phyloP scores from a whole-genome alignment of 495 filamentous ascomycete genomes.

The Daldinia vernicosa region DNA sequence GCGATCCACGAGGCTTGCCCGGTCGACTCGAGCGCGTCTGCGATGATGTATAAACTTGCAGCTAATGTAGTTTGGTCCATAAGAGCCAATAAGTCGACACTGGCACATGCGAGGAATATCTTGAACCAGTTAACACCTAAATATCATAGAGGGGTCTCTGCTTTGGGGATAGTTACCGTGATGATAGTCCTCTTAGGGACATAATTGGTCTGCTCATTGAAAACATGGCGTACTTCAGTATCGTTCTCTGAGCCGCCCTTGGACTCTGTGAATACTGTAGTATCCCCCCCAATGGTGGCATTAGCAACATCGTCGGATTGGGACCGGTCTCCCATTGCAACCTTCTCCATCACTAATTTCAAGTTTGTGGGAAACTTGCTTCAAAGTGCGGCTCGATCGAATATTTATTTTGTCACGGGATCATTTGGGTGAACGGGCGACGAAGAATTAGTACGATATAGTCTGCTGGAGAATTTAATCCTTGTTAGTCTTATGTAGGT shows the following conservation, averaged over 20 bases:
- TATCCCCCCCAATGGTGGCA: neutral
- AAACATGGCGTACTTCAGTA: conserved; percentile 41
- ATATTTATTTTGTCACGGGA: neutral
- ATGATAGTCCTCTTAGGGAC: conserved; percentile 60
- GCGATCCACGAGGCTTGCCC: conserved; percentile 64
- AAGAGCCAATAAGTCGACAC: conserved; percentile 62
- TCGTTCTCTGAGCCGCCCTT: conserved; percentile 19
- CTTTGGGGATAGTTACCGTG: conserved; percentile 48
- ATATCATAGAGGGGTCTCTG: neutral
- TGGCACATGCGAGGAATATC: conserved; percentile 66
- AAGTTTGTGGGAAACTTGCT: neutral
- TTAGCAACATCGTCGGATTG: conserved; percentile 14
- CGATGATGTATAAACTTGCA: conserved; percentile 61
- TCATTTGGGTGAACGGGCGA: neutral
- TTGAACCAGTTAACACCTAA: conserved; percentile 30
- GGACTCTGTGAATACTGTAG: neutral
- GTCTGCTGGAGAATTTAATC: conserved; percentile 1
- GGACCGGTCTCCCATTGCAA: conserved; percentile 1
- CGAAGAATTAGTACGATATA: conserved; percentile 12
- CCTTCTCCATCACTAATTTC: conserved; percentile 25
- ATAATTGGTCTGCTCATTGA: conserved; percentile 67
- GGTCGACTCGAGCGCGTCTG: conserved; percentile 57
- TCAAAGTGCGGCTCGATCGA: neutral
- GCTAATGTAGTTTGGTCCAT: conserved; percentile 66
- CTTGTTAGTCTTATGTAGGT: neutral